These are phyloP conservation scores for Buddleja alternifolia DNA, from an alignment of 257 asterid species.

Conservation along the genomic window DNA sequence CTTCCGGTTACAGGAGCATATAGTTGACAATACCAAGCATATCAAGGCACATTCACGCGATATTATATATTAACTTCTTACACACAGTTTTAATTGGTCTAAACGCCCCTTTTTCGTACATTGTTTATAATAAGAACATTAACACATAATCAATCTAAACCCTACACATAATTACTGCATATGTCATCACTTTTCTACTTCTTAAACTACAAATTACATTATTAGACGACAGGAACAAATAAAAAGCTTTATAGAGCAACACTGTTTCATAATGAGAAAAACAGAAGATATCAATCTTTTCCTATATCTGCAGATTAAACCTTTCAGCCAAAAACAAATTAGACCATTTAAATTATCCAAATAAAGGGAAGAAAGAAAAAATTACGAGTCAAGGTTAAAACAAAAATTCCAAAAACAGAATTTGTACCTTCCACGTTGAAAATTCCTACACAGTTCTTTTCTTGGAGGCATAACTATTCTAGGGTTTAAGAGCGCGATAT, in stretches of 20 bases:
- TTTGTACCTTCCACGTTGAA: slow-evolving; percentile 78
- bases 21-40: background rate
- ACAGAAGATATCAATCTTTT: background rate
- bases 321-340: background rate
- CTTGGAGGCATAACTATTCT: slow-evolving; percentile 67
- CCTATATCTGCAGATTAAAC: slow-evolving; percentile 7
- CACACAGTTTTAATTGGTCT: background rate
- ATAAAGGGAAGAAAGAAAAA: background rate
- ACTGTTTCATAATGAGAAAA: background rate
- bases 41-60: background rate
- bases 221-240: background rate
- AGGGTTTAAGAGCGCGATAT: slow-evolving; percentile 33
- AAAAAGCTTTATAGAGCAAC: background rate
- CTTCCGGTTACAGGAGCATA: background rate
- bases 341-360: background rate
- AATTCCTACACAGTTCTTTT: slow-evolving; percentile 70
- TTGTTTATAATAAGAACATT: background rate
- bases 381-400: background rate
- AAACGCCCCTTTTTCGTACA: background rate
- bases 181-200: background rate
- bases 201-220: slow-evolving; percentile 4
- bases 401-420: background rate
- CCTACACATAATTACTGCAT: background rate
- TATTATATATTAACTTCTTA: background rate
- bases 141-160: background rate